phyloP scores from a whole-genome alignment of 169 alveolate genomes.

The Plasmodium coatneyi region DNA sequence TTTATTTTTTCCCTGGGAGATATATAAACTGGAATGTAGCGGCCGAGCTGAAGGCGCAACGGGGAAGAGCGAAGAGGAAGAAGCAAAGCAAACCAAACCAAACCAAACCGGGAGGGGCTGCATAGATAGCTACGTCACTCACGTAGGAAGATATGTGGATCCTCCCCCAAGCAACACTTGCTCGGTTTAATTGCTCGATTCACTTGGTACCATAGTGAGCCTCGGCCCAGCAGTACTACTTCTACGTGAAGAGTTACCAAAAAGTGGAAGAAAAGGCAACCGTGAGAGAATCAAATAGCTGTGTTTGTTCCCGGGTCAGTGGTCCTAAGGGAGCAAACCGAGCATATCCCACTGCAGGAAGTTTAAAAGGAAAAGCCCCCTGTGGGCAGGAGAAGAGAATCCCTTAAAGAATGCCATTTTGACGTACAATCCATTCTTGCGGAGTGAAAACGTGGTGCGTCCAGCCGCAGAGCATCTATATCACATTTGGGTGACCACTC shows the following conservation, averaged over 20 bases:
- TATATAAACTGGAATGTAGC: not conserved
- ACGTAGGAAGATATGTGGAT: not conserved
- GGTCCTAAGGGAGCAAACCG: not conserved
- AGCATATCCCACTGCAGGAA: not conserved
- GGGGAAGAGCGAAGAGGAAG: not conserved
- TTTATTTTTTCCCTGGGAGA: not conserved
- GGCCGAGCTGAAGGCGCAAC: not conserved
- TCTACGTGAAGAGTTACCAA: not conserved
- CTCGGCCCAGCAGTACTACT: not conserved
- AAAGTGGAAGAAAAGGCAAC: not conserved
- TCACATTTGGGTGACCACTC: not conserved
- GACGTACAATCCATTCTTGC: not conserved
- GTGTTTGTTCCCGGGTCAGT: not conserved
- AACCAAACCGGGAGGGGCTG: not conserved
- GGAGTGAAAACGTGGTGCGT: not conserved
- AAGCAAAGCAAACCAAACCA: not conserved
- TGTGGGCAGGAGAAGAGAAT: not conserved
- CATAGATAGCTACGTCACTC: not conserved
- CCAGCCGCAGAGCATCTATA: no score
- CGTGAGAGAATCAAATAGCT: no score
- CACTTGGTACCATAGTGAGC: not conserved
- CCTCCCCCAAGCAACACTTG: not conserved
- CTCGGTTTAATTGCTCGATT: not conserved
- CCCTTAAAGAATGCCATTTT: not conserved
- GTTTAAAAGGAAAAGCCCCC: not conserved